Percentiles rank a stretch among this genome's conserved stretches.
Conservation (phyloP, 371 early-diverging fungal genomes). For the Saksenaea oblongispora region DNA sequence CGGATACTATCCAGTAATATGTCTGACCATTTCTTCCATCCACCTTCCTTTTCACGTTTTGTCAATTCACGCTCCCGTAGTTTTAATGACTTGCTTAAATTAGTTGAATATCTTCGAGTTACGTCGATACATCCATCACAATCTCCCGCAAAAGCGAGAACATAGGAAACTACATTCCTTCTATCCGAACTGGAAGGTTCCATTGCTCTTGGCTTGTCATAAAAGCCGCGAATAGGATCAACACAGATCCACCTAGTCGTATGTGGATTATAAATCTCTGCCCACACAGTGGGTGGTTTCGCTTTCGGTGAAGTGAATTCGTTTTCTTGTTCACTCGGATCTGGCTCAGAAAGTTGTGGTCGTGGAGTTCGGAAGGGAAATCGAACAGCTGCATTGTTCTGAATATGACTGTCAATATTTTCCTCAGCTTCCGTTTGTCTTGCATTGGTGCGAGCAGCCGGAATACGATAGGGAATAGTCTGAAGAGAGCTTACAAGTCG, state of each 20-base stretch:
- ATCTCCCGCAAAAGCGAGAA: slow-evolving; percentile 57
- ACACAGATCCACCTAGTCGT: slow-evolving; percentile 62
- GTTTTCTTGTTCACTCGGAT: slow-evolving; percentile 23
- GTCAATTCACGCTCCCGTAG: slow-evolving; percentile 53
- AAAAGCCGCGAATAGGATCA: slow-evolving; percentile 61
- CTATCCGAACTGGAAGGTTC: slow-evolving; percentile 47
- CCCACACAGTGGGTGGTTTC: slow-evolving; percentile 58
- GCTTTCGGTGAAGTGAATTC: slow-evolving; percentile 26
- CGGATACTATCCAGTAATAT: slow-evolving; percentile 16
- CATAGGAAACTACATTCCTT: slow-evolving; percentile 55
- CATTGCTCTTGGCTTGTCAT: slow-evolving; percentile 53
- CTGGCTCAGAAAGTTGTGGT: slow-evolving; percentile 8
- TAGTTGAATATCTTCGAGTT: slow-evolving; percentile 67
- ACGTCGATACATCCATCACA: slow-evolving; percentile 58
- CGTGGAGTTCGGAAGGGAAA: slow-evolving; percentile 27
- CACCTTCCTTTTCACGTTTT: slow-evolving; percentile 38
- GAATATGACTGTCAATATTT: not conserved
- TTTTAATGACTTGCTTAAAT: slow-evolving; percentile 54
- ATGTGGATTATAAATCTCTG: slow-evolving; percentile 54
- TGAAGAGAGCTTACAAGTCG: slow-evolving; percentile 71
- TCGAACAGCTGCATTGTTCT: not conserved
- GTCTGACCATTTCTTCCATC: slow-evolving; percentile 39
- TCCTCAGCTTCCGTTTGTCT: not conserved
- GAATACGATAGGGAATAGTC: slow-evolving; percentile 57
- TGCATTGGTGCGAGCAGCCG: slow-evolving; percentile 2